A percentile compares a stretch with the other conserved stretches of the same genome.
Evolutionary conservation across 2,329 filamentous ascomycete species (phyloP).

Genomic region (Aureobasidium sp.): DNA sequence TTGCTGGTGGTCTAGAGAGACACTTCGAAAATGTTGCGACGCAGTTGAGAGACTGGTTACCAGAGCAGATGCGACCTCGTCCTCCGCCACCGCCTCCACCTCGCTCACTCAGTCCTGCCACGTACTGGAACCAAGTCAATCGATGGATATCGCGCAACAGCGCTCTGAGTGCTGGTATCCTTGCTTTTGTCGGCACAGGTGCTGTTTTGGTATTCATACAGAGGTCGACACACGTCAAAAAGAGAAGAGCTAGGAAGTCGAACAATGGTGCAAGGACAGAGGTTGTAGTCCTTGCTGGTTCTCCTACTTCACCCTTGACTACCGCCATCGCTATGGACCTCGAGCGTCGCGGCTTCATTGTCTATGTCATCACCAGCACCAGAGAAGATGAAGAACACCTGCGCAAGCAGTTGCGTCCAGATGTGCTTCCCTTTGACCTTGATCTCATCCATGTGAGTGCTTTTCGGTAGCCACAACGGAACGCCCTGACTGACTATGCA

Average conservation of each 20-base stretch:
- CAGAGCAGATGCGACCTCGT: slow-evolving; percentile 31
- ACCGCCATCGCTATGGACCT: slow-evolving; percentile 76
- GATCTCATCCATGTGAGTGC: slow-evolving; percentile 68
- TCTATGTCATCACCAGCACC: slow-evolving; percentile 82
- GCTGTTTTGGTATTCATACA: slow-evolving; percentile 47
- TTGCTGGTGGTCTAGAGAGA: slow-evolving; percentile 72
- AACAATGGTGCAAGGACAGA: slow-evolving; percentile 79
- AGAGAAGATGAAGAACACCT: slow-evolving; percentile 76
- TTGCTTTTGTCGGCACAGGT: slow-evolving; percentile 62
- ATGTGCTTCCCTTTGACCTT: slow-evolving; percentile 73
- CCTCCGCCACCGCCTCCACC: slow-evolving; percentile 45
- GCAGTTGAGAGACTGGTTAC: slow-evolving; percentile 59
- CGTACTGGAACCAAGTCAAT: slow-evolving; percentile 50
- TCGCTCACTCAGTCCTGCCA: slow-evolving; percentile 30
- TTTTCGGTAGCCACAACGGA: slow-evolving; percentile 10
- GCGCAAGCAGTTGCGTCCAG: slow-evolving; percentile 64
- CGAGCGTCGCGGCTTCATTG: slow-evolving; percentile 84
- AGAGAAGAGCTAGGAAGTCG: slow-evolving; percentile 68
- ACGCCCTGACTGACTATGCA: neutral
- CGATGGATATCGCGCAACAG: slow-evolving; percentile 67
- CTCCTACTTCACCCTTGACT: slow-evolving; percentile 73
- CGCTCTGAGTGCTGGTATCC: slow-evolving; percentile 60
- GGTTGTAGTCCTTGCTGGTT: slow-evolving; percentile 83
- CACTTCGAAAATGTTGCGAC: slow-evolving; percentile 70
- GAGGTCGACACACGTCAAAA: slow-evolving; percentile 51